Evolutionary conservation across 2,329 filamentous ascomycete species (phyloP), one percentile per base, ranked within the genome.

Genomic region (Lachnellula subtilissima): DNA sequence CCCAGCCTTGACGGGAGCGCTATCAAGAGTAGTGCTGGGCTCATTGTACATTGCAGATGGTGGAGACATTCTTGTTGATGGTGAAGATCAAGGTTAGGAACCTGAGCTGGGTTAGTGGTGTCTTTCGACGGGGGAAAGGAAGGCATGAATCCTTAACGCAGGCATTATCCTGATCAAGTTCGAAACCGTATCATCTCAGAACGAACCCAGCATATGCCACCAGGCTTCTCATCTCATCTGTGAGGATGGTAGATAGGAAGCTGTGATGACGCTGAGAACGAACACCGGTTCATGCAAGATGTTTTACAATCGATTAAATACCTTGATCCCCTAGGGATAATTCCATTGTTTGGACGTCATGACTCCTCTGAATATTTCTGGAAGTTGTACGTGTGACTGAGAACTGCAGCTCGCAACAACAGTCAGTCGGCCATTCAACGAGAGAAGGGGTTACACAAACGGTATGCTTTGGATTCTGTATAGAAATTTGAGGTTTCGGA

Each of bases 151-250:
- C 88, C 91, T 96, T 94, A 91, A 49, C 91, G 91, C 91, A 91
- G 88, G 90, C 90, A 94, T 94, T 93, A 93, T 92, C 90, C 88
- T 90, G 89, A 92, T 93, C 89, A 93, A 93, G 89, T 93, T 91
- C 77, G 56, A 63, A 79, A 87, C 90, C 89, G 89, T 94, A 88
- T 94, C 85, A 85, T 94, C 88, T 93, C 87, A 90, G 83, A 80
- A 76, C 77, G 74, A 75, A 68, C 65, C 63, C 62, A 62, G 62
- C 57, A 59, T 61, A 32, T 58, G 56, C 53, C 61, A 55, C 48
- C 61, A 62, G 55, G 48, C 63, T 39, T 39, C 19, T 47, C 62
- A 69, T 69, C 62, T 68, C 66, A 65, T 68, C 60, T 48, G 15
- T 28, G 36, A 55, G 55, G 58, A 62, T 64, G 66, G 64, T 67